Conservation (phyloP, 805 yeast species). For the Wickerhamiella vanderwaltii region DNA sequence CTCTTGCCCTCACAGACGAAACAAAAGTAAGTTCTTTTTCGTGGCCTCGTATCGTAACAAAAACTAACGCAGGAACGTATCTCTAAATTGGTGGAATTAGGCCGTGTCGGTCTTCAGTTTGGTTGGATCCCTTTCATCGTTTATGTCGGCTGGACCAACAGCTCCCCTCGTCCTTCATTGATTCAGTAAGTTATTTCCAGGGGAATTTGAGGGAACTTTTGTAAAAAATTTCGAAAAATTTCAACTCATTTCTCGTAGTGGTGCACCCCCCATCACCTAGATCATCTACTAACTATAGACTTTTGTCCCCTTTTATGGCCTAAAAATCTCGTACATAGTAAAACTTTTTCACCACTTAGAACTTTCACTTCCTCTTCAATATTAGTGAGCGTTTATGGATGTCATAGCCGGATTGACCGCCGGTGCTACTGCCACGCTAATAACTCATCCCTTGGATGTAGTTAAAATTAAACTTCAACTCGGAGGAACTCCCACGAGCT, state of each 20-base stretch:
- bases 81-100: conserved; percentile 63
- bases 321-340: conserved; percentile 25
- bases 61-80: conserved; percentile 57
- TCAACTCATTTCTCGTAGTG: too few species aligned
- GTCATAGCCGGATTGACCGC: conserved; percentile 17
- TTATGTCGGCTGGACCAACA: conserved; percentile 77
- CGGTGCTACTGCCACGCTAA: conserved; percentile 65
- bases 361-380: not conserved
- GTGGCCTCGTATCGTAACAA: not conserved
- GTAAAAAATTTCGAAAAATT: too few species aligned
- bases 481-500: conserved; percentile 21
- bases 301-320: conserved; percentile 66
- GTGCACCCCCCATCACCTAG: too few species aligned
- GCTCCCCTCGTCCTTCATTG: conserved; percentile 73
- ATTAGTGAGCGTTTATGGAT: not conserved
- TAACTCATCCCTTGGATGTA: conserved; percentile 83
- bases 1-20: conserved; percentile 30
- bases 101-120: conserved; percentile 83
- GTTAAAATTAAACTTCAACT: conserved; percentile 75
- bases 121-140: conserved; percentile 95
- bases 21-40: conserved; percentile 26
- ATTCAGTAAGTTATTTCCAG: conserved; percentile 38
- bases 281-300: too few species aligned
- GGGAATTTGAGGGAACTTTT: too few species aligned
- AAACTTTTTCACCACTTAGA: not conserved